Evolutionary conservation across 202 grass and related monocot genomes (phyloP).

Genomic region (Dendrocalamus latiflorus): DNA sequence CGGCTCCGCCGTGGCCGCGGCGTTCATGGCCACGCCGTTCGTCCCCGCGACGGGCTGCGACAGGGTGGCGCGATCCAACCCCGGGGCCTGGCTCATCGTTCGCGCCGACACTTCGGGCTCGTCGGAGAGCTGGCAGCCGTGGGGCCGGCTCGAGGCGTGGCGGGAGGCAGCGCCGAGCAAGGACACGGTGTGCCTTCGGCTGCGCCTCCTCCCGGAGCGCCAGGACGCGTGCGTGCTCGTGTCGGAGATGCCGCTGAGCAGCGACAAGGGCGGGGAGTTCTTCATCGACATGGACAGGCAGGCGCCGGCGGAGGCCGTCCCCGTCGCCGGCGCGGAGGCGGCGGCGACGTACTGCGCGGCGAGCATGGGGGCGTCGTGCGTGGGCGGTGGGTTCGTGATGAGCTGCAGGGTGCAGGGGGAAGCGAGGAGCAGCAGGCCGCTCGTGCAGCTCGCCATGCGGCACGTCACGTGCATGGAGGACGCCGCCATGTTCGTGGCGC

Average conservation of each 20-base stretch:
- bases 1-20: constrained; percentile 73
- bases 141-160: constrained; percentile 92
- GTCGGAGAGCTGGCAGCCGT: constrained; percentile 74
- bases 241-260: constrained; percentile 53
- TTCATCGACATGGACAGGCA: constrained; percentile 64
- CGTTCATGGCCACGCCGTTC: constrained; percentile 90
- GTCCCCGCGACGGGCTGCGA: constrained; percentile 72
- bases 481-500: constrained; percentile 79
- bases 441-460: constrained; percentile 64
- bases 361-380: constrained; percentile 2
- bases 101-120: constrained; percentile 36
- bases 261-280: constrained; percentile 83
- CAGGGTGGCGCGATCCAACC: constrained; percentile 80
- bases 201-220: constrained; percentile 55
- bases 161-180: constrained; percentile 28
- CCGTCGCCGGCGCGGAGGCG: neutral
- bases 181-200: constrained; percentile 49
- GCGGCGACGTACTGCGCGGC: neutral
- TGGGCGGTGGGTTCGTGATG: constrained; percentile 73
- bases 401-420: constrained; percentile 75
- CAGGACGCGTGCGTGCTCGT: constrained; percentile 68
- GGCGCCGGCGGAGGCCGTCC: neutral
- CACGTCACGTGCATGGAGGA: constrained; percentile 83
- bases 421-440: constrained; percentile 34
- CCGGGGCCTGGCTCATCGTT: constrained; percentile 86